A percentile compares a stretch with the other conserved stretches of the same genome.
These are phyloP conservation scores for Hypoxylon sp. DNA, from an alignment of 2,329 filamentous ascomycete genomes.

Conservation along the genomic window DNA sequence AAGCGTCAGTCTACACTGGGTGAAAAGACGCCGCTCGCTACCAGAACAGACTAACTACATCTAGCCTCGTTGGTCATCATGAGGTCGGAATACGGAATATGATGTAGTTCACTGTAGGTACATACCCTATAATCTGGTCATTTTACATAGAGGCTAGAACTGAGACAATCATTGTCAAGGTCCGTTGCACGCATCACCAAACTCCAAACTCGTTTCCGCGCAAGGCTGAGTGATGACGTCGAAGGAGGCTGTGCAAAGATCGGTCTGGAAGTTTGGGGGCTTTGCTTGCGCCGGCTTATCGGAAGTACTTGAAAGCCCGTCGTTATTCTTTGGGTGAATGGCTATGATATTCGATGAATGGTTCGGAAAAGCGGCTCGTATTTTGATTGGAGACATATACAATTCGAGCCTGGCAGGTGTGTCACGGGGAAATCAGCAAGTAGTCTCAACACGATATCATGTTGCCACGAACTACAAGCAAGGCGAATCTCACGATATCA, in stretches of 20 bases:
- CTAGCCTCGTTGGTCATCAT: too few species aligned
- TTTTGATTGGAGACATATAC: neutral
- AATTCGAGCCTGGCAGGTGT: neutral
- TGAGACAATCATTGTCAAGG: neutral
- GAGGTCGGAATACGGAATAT: too few species aligned
- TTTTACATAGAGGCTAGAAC: neutral
- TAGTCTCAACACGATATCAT: neutral
- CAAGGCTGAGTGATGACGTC: neutral
- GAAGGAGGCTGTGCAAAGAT: neutral
- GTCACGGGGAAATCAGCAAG: neutral
- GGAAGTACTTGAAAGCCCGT: neutral
- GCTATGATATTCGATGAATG: neutral
- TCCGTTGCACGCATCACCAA: too few species aligned
- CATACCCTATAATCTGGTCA: too few species aligned
- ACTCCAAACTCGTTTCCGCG: neutral
- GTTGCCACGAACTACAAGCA: neutral
- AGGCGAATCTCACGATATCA: neutral
- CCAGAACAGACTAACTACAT: too few species aligned
- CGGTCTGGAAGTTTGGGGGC: neutral
- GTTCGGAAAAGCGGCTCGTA: neutral
- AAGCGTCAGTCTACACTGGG: too few species aligned
- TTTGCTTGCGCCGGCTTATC: neutral
- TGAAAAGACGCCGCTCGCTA: too few species aligned
- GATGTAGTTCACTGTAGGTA: too few species aligned
- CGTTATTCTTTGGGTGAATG: neutral